Evolutionary conservation across 2,329 filamentous ascomycete genomes (phyloP).

Genomic region (Sclerotinia subarctica): DNA sequence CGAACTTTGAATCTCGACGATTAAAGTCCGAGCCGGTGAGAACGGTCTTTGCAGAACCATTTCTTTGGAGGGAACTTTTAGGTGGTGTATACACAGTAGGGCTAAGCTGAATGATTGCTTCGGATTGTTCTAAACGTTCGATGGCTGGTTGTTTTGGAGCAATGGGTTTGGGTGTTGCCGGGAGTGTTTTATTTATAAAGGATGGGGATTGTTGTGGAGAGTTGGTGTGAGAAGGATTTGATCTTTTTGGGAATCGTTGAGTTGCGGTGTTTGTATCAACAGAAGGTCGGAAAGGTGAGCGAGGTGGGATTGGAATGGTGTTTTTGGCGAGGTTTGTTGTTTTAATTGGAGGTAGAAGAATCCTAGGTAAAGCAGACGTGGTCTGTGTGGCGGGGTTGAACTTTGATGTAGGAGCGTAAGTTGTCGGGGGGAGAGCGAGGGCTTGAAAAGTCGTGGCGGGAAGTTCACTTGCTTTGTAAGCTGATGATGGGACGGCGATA

Average conservation of each 20-base stretch:
- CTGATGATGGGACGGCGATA: conserved; percentile 37
- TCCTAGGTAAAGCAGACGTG: conserved; percentile 7
- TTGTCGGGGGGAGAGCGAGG: neutral
- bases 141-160: conserved; percentile 26
- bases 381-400: neutral
- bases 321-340: conserved; percentile 15
- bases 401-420: conserved; percentile 3
- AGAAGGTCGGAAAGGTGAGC: conserved; percentile 18
- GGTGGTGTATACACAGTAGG: conserved; percentile 48
- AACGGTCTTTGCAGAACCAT: neutral
- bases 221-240: neutral
- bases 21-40: neutral
- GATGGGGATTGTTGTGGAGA: neutral
- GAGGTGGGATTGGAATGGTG: conserved; percentile 13
- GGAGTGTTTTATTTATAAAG: conserved; percentile 28
- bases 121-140: conserved; percentile 36
- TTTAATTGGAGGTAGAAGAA: conserved; percentile 15
- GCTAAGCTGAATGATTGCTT: conserved; percentile 41
- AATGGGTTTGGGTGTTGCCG: conserved; percentile 26
- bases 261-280: conserved; percentile 7
- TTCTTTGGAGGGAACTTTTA: conserved; percentile 17
- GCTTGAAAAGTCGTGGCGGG: neutral
- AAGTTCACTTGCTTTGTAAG: conserved; percentile 36
- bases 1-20: neutral
- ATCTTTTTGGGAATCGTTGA: conserved; percentile 19